Base-by-base conservation (phyloP, 768 basidiomycete species). In the Phanerochaete carnosa region DNA sequence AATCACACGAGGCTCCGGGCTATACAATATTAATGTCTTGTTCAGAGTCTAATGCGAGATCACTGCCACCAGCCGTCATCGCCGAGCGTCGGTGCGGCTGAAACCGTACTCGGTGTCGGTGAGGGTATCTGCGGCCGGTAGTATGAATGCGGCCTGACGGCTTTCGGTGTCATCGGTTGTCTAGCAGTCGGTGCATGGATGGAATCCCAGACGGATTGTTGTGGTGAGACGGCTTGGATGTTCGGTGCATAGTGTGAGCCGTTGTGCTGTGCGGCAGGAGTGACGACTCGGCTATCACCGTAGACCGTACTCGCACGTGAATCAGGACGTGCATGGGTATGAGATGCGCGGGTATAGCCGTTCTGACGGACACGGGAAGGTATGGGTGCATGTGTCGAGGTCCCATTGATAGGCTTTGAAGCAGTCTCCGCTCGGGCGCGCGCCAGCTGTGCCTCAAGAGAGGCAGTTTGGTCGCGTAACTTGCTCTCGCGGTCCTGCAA, bases 61-160 rank as follows among this genome's bases (percentile, higher is more conserved):
- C 77, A 90, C 66, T 77, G 75, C 83, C 85, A 94, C 92, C 92
- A 94, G 35, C 92, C 92, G 50, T 94, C 87, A 1, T 85, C 79
- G 45, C 83, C 84, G 60, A 84, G 77, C 0, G 89, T 92, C 7
- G 88, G 89, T 9, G 86, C 80, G 29, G 83, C 77, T 23, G 89
- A 90, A n/a, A 88, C 86, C 1, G 77, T 83, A 67, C 92, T 94
- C 26, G 85, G 86, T 28, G 92, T 86, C 8, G 92, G 92, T 1
- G 92, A 94, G 15, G 86, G 79, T 22, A 76, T 69, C 45, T 76
- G 73, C 2, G 73, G 69, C 30, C 77, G 76, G 58, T 68, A 73
- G 33, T 68, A 37, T 67, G 32, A 65, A 56, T 47, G 68, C 49
- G 43, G 57, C 58, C 61, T 64, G 50, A 68, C 75, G 69, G 66